A percentile compares a stretch with the other conserved stretches of the same genome.
Conservation (phyloP, 805 yeast species). For the Lachancea lanzarotensis region DNA sequence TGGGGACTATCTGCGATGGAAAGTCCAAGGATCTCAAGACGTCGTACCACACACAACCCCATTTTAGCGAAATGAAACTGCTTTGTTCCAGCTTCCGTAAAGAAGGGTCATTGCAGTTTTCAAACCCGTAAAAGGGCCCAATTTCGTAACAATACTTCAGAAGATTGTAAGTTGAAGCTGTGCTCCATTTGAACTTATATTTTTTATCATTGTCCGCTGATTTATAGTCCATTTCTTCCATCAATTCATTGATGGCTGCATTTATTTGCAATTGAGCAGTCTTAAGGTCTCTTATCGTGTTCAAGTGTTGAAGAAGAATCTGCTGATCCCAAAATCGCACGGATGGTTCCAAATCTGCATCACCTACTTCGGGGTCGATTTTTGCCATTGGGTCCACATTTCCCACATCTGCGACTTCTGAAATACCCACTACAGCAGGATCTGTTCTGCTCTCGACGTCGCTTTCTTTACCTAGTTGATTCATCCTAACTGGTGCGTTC, state of each 20-base stretch:
- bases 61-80: slow-evolving; percentile 4
- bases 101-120: background rate
- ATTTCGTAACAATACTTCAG: slow-evolving; percentile 4
- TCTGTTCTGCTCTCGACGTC: background rate
- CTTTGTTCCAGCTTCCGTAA: slow-evolving; percentile 4
- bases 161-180: slow-evolving; percentile 1
- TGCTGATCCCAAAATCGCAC: background rate
- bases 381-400: background rate
- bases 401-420: background rate
- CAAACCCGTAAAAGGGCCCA: slow-evolving; percentile 5
- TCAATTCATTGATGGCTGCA: background rate
- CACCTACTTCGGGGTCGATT: background rate
- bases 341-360: background rate
- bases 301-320: background rate
- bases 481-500: background rate
- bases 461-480: background rate
- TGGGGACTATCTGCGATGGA: background rate
- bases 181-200: slow-evolving; percentile 4
- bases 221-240: slow-evolving; percentile 1
- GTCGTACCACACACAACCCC: slow-evolving; percentile 6
- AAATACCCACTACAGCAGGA: slow-evolving; percentile 1
- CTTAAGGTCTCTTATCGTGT: background rate
- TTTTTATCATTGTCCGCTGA: slow-evolving; percentile 3
- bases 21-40: background rate
- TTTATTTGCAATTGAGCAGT: background rate